Percentiles rank a stretch among this genome's conserved stretches.
These are phyloP conservation scores for Cryptococcus sp. DNA, from an alignment of 1,284 basidiomycete species.

Conservation along the genomic window DNA sequence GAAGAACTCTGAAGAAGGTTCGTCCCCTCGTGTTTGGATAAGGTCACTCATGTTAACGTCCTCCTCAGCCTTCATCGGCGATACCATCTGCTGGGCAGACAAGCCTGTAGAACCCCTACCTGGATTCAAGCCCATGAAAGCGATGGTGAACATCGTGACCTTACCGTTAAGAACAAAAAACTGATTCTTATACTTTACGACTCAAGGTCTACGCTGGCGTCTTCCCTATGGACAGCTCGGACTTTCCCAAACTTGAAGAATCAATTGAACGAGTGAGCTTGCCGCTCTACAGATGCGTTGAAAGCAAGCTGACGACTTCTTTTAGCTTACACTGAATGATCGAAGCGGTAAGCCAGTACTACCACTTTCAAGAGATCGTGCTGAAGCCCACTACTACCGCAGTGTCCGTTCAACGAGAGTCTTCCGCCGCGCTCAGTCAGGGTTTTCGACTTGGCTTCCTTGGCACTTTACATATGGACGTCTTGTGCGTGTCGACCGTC, in stretches of 20 bases:
- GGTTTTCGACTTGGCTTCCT: conserved; percentile 94
- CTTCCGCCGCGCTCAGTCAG: conserved; percentile 91
- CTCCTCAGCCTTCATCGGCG: conserved; percentile 59
- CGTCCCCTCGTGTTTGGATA: conserved; percentile 1
- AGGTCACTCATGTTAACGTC: background rate
- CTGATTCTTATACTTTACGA: conserved; percentile 1
- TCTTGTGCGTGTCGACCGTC: conserved; percentile 56
- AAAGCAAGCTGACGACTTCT: conserved; percentile 11
- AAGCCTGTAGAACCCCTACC: conserved; percentile 78
- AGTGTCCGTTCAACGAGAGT: conserved; percentile 89
- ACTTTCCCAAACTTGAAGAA: conserved; percentile 93
- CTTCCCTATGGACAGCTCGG: conserved; percentile 87
- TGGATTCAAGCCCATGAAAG: conserved; percentile 89
- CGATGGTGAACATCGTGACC: conserved; percentile 69
- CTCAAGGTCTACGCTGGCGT: conserved; percentile 88
- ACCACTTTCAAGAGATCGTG: conserved; percentile 50
- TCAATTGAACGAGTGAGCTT: conserved; percentile 79
- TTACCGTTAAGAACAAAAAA: background rate
- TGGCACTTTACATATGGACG: conserved; percentile 93
- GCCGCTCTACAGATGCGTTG: background rate
- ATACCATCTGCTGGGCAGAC: conserved; percentile 83
- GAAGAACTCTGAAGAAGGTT: conserved; percentile 97
- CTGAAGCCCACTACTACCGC: conserved; percentile 83
- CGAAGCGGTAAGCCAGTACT: conserved; percentile 38
- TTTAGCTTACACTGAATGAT: conserved; percentile 44